These are phyloP conservation scores for Nosema muscidifuracis DNA, from an alignment of 371 early-diverging fungal species.

Conservation along the genomic window DNA sequence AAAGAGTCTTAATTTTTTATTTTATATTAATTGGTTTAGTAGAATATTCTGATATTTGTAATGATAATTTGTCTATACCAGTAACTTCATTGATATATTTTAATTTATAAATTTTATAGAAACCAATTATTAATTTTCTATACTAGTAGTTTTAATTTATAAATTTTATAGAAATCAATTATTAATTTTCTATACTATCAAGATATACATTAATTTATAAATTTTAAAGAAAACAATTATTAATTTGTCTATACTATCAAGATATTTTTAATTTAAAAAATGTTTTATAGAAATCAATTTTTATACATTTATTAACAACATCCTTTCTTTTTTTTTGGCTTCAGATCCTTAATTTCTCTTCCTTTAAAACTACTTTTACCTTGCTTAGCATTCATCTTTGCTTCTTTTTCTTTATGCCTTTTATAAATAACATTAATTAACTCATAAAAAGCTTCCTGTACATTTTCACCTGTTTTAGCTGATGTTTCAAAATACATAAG, in stretches of 20 bases:
- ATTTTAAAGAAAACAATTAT: too few relatives aligned
- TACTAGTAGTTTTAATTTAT: too few relatives aligned
- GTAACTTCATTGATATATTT: constrained; percentile 31
- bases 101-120: too few relatives aligned
- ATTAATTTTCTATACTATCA: too few relatives aligned
- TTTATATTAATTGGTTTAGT: constrained; percentile 20
- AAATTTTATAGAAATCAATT: too few relatives aligned
- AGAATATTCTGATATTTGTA: constrained; percentile 33
- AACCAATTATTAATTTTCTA: too few relatives aligned
- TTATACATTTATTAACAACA: constrained; percentile 15
- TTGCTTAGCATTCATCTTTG: constrained; percentile 1
- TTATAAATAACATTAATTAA: constrained; percentile 73
- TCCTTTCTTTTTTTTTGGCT: constrained; percentile 10
- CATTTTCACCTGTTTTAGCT: constrained; percentile 76
- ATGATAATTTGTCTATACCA: constrained; percentile 45
- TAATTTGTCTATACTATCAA: too few relatives aligned
- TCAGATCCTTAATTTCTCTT: constrained; percentile 12
- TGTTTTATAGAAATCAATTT: too few relatives aligned
- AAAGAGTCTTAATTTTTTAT: constrained; percentile 13
- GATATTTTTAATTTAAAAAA: too few relatives aligned
- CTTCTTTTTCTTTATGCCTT: constrained; percentile 38
- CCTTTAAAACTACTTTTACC: not conserved
- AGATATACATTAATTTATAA: too few relatives aligned
- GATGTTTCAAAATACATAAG: constrained; percentile 80
- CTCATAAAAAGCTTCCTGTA: constrained; percentile 77